phyloP scores from a whole-genome alignment of 352 stramenopile genomes.

The Globisporangium irregulare region DNA sequence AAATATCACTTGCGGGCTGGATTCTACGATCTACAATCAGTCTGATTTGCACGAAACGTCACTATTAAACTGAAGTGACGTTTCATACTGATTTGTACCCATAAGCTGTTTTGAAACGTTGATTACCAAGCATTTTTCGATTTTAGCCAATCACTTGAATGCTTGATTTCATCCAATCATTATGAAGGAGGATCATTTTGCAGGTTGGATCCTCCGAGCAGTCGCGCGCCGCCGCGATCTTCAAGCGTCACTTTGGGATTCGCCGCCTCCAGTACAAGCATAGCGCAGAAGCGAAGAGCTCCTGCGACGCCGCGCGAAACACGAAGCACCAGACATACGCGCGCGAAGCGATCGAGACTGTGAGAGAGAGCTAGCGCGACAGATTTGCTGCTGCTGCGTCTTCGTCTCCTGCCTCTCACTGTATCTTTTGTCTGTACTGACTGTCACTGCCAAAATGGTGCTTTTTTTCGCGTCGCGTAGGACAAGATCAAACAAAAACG shows the following conservation, averaged over 20 bases:
- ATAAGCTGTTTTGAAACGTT: no score
- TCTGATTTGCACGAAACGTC: no score
- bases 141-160: not conserved
- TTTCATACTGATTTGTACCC: no score
- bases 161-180: not conserved
- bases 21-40: no score
- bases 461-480: not conserved
- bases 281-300: not conserved
- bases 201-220: not conserved
- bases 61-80: no score
- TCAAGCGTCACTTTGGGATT: constrained; percentile 2
- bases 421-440: not conserved
- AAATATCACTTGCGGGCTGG: no score
- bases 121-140: no score
- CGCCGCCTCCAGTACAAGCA: not conserved
- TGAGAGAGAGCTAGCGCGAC: not conserved
- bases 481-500: not conserved
- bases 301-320: no score
- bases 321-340: no score
- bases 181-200: not conserved
- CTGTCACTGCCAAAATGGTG: not conserved
- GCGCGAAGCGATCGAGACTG: not conserved
- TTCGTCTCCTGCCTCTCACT: not conserved
- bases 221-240: not conserved
- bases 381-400: not conserved